Percentiles rank a stretch among this genome's conserved stretches.
Conservation (phyloP, 192 early-diverging fungal genomes). For the Backusella parvicylindrica region DNA sequence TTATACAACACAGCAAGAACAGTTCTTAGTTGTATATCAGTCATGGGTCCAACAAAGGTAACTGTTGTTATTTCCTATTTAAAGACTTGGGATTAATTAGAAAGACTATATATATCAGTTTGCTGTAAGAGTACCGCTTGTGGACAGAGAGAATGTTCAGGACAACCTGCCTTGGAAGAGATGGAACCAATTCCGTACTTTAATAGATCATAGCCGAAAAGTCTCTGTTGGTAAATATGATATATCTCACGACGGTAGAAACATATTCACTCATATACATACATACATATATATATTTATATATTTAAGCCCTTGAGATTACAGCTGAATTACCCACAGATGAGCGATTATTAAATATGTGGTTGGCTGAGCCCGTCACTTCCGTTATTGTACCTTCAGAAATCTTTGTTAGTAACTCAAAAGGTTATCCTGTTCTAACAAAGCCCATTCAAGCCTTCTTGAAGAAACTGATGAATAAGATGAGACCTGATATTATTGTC, state of each 20-base stretch:
- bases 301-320: conserved; percentile 52
- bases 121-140: conserved; percentile 50
- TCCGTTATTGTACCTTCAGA: conserved; percentile 66
- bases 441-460: conserved; percentile 75
- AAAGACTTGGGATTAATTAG: no score
- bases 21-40: conserved; percentile 33
- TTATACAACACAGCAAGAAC: conserved; percentile 58
- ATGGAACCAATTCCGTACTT: conserved; percentile 78
- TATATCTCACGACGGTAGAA: neutral
- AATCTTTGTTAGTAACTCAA: conserved; percentile 75
- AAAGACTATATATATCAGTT: no score
- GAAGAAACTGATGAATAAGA: conserved; percentile 40
- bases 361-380: conserved; percentile 89
- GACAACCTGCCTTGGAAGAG: conserved; percentile 54
- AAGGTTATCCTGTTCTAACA: conserved; percentile 88
- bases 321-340: conserved; percentile 46
- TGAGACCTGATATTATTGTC: conserved; percentile 22
- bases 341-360: conserved; percentile 48
- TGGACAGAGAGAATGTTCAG: conserved; percentile 17
- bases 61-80: neutral
- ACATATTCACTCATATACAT: neutral
- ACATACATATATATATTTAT: neutral
- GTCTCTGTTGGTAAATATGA: conserved; percentile 16
- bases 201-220: conserved; percentile 67
- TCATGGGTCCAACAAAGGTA: conserved; percentile 38